Base-by-base conservation (phyloP, 306 rosid genomes). In the Cicer cuneatum region DNA sequence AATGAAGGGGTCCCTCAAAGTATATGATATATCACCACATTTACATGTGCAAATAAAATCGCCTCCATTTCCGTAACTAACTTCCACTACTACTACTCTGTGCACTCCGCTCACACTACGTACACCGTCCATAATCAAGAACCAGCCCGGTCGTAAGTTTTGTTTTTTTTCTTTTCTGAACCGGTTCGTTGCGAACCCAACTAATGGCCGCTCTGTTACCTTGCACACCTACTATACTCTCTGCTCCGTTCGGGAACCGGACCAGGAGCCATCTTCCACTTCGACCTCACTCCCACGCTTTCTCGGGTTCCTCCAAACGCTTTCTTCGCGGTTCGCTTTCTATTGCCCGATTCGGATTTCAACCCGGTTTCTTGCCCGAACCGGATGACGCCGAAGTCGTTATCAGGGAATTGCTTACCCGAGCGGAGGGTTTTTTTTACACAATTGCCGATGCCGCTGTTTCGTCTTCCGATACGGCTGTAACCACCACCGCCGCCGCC, bases 371-470 rank as follows among this genome's bases (percentile, higher is more conserved):
- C 49, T 42, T 89, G 1, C 93, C 93, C 11, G 96, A 86, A 47
- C 89, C 91, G 53, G 88, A 85, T 6, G 65, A 19, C 38, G 81
- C 90, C 1, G 88, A 81, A 60, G 82, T 69, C 47, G 38, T 82
- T 6, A 5, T 89, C 2, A 79, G 76, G 74, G 99, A 85, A 56
- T 75, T 95, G 54, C 47, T 90, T 9, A 82, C 58, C 33, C 80
- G 89, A 79, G 98, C 93, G 42, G 99, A 95, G 81, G 84, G 88
- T 59, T 51, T 95, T 19, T 40, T 95, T 8, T 95, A 95, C 77
- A 92, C 97, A 45, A 18, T 95, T 70, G 99, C 99, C 0, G 99
- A 92, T 70, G 96, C 96, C 14, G 92, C 97, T 45, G 97, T 90
- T 21, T 75, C 97, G 1, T 63, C 90, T 54, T 58, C 96, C 24